Percentiles rank a stretch among this genome's conserved stretches.
phyloP scores from a whole-genome alignment of 139 green algal genomes.

The Raphidocelis subcapitata region DNA sequence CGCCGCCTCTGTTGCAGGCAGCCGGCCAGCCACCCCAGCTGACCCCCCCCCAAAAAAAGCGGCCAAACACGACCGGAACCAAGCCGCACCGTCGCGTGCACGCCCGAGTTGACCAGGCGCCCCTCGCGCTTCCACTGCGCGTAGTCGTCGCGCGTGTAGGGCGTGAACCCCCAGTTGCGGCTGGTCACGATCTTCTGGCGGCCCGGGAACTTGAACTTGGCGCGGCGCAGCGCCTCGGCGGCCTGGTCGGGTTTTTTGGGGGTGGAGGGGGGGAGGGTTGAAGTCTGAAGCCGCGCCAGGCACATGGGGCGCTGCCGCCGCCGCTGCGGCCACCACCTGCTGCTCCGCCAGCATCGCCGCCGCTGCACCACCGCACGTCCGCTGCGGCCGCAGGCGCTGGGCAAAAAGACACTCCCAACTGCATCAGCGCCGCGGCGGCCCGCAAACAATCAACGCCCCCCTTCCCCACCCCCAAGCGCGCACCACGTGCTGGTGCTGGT shows the following conservation, averaged over 20 bases:
- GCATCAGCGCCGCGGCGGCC: too few species aligned
- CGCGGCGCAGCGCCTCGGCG: constrained; percentile 92
- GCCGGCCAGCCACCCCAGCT: neutral
- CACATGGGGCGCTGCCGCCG: neutral
- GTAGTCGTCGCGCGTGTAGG: constrained; percentile 87
- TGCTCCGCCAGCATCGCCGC: too few species aligned
- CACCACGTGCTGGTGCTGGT: constrained; percentile 68
- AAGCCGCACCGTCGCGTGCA: constrained; percentile 68
- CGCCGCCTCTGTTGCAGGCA: neutral
- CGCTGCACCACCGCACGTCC: too few species aligned
- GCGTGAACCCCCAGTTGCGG: constrained; percentile 99
- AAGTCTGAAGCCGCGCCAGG: too few species aligned
- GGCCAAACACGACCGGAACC: neutral
- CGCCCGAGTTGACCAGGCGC: constrained; percentile 84
- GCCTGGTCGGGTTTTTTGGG: constrained; percentile 51
- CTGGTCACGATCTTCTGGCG: constrained; percentile 97
- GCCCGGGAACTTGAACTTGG: constrained; percentile 99
- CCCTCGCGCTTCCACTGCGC: constrained; percentile 90
- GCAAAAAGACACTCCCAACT: too few species aligned
- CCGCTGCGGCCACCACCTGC: too few species aligned
- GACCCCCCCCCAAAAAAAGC: neutral
- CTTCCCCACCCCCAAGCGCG: neutral
- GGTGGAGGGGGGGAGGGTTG: neutral
- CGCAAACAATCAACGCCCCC: too few species aligned
- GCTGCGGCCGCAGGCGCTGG: too few species aligned